Evolutionary conservation across 805 yeast species (phyloP), one percentile per base, ranked within the genome.

Genomic region (Pichia pseudocactophila): DNA sequence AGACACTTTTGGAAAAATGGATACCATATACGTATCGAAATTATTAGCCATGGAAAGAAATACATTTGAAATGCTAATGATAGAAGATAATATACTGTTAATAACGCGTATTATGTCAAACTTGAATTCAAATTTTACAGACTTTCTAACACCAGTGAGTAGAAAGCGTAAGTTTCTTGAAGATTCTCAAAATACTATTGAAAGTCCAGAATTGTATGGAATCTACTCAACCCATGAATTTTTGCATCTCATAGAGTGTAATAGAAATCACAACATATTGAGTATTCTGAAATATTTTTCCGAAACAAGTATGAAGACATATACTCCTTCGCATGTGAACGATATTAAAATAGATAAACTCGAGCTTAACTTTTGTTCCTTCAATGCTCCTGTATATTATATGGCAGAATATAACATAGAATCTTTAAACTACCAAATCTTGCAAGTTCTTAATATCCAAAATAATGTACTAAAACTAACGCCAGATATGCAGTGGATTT

Each of bases 401-500:
- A 12, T 28, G 11, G 15, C 15, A 7, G 31, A 10, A 10, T 12
- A 28, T 10, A n/a, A 28, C 15, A 28, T n/a, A 13, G 15, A n/a
- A n/a, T 10, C 11, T 7, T 10, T 28, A n/a, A 28, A 28, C 11
- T n/a, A 7, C 18, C 35, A 17, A 7, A 5, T 19, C 4, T 32
- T 10, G 3, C 7, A 22, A 12, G 17, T 41, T 11, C 10, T 42
- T 7, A 19, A 30, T 9, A 6, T 19, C 3, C 10, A 34, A n/a
- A 32, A 30, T 17, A 3, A 15, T 5, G 15, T 9, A 5, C 11
- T 42, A 1, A 13, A 4, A 5, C 13, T 42, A 2, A 30, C 39
- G 6, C n/a, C 15, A 10, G 42, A 34, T 30, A 27, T 42, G 39
- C 10, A n/a, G 13, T 42, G 45, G 45, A 34, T 42, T 12, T 42